Percentiles rank a stretch among this genome's conserved stretches.
These are phyloP conservation scores for Pseudonitzschia multistriata DNA, from an alignment of 108 stramenopile genomes.

Conservation along the genomic window DNA sequence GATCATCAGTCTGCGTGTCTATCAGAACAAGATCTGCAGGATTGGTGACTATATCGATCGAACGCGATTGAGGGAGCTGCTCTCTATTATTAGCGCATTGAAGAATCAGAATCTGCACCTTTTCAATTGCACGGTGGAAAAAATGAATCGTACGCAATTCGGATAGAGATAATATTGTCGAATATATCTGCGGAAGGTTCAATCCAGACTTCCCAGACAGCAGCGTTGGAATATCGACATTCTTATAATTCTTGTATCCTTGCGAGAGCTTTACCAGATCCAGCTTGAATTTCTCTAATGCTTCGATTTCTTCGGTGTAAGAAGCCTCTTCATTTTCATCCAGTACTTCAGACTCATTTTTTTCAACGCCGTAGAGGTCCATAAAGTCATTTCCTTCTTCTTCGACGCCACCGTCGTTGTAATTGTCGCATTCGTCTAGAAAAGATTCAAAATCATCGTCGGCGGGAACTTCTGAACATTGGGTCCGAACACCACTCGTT, in stretches of 20 bases:
- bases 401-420: slow-evolving; percentile 9
- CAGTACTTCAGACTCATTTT: neutral
- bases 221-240: neutral
- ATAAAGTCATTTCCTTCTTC: slow-evolving; percentile 1
- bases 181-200: slow-evolving; percentile 14
- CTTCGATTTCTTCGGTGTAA: slow-evolving; percentile 11
- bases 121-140: slow-evolving; percentile 19
- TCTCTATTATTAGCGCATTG: neutral
- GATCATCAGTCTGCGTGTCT: slow-evolving; percentile 31
- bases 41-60: neutral
- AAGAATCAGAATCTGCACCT: neutral
- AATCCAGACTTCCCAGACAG: neutral
- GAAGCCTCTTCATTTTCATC: slow-evolving; percentile 4
- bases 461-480: neutral
- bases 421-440: slow-evolving; percentile 33
- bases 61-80: neutral
- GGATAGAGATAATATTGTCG: slow-evolving; percentile 38
- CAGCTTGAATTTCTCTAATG: slow-evolving; percentile 13
- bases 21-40: slow-evolving; percentile 17
- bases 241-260: neutral
- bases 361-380: neutral
- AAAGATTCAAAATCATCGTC: slow-evolving; percentile 35
- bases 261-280: slow-evolving; percentile 15
- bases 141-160: slow-evolving; percentile 51
- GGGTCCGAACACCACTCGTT: neutral